Evolutionary conservation across 1,284 basidiomycete genomes (phyloP), one percentile per base, ranked within the genome.

Genomic region (Takashimella koratensis): DNA sequence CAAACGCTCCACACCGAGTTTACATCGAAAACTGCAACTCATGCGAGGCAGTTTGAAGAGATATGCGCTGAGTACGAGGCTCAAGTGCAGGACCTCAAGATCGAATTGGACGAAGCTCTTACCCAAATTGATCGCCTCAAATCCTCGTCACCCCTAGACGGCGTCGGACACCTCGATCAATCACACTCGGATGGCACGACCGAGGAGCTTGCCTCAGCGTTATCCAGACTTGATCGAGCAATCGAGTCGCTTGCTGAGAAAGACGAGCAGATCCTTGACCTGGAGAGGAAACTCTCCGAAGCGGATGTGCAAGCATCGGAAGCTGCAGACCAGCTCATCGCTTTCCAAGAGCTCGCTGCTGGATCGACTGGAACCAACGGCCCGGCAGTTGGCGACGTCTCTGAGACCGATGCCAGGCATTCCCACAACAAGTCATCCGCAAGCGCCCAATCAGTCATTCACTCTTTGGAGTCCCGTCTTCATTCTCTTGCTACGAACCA

Each of bases 11-110:
- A 70, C 20, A 41, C 57, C 21, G 64, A 68, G 23, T 75, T 69
- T 52, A 60, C 67, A 0, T n/a, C 27, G 25, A 70, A 73, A 47
- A 74, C 70, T 2, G 64, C 70, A 50, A 58, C 67, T 25, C 70
- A 74, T 45, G 66, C 66, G 5, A 53, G 47, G 12, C 58, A 63
- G 53, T 74, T 75, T 45, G 60, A 62, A 0, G 66, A 72, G 22
- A 73, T 73, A 23, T 71, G 71, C 48, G 43, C 53, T 2, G 68
- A 60, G 12, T 72, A 65, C 40, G 65, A 72, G 47, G 53, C 46
- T 3, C 65, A 73, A 25, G 61, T 74, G 19, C 51, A 53, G 21
- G 36, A 19, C 5, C 59, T 73, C 5, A 62, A 68, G 45, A 45
- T 40, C 43, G 55, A 67, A 16, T 52, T 67, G 8, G 51, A 42